Evolutionary conservation across 805 yeast species (phyloP), one percentile per base, ranked within the genome.

Genomic region (Starmerella potacharoeniae): DNA sequence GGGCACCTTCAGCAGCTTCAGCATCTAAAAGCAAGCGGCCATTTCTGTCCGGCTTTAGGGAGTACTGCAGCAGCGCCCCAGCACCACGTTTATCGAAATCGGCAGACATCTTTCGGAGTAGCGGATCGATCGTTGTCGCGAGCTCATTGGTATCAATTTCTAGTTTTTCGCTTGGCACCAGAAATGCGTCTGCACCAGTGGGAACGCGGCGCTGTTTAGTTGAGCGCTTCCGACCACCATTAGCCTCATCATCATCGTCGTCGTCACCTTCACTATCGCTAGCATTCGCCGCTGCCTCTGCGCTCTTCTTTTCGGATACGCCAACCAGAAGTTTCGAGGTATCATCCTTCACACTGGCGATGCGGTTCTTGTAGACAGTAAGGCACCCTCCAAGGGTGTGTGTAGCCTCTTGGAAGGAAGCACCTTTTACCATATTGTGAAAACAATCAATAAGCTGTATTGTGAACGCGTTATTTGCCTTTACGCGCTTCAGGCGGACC

Each of bases 331-430:
- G 73, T 62, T 82, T 81, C 2, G 95, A 95, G 0, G 97, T 89
- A 64, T 90, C 97, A 8, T 84, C 82, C 5, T 90, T 95, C 0
- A 88, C 95, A 0, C 95, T 84, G 64, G 90, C 97, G 28, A 91
- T 89, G 63, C 97, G 78, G 14, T 95, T 85, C 11, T 90, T 80
- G 66, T 91, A 91, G 52, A 91, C 87, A 71, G 89, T 89, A 36
- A 90, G 91, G 73, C 97, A 90, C 0, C 97, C 97, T 64, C 90
- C 97, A 28, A 91, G 72, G 0, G 97, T 87, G 3, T 95, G 88
- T 0, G 93, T 81, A 0, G 97, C 97, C 61, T 83, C 80, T 67
- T 87, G 96, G 68, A 91, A 90, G 67, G 89, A 88, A 63, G 90
- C 86, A 1, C 59, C 63, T 6, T 40, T 47, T 33, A 87, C 77